Base-by-base conservation (phyloP, 768 basidiomycete species). In the Tylopilus felleus region DNA sequence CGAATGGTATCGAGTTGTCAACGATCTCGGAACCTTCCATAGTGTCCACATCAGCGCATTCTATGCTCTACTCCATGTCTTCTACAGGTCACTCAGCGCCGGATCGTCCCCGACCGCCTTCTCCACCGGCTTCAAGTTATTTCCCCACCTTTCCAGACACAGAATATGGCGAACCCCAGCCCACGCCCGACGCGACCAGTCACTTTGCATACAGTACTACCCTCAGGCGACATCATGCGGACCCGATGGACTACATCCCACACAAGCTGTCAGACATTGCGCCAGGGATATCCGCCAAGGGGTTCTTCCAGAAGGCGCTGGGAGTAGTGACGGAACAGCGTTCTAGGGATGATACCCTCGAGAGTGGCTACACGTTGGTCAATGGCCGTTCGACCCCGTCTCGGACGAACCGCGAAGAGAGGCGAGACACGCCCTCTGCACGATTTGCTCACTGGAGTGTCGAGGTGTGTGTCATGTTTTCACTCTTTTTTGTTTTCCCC, bases 161-260 rank as follows among this genome's bases (percentile, higher is more conserved):
- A 58, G 70, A 69, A 65, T 74, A 39, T 35, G 71, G 52, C n/a
- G 77, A 81, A 56, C 74, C 85, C 10, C 77, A 81, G 31, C 82
- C 85, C 0, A 76, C 81, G 0, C 76, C 86, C 0, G 84, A 83
- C 48, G 88, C 90, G 1, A 77, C 80, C 28, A 67, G 80, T 5
- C 90, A 93, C 64, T 93, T 93, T 62, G 85, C 89, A 1, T 92
- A 90, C 68, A 90, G 88, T 60, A 92, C 90, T 0, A 89, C 86
- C 0, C 75, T 93, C 19, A 74, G 90, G 27, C 69, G 90, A 51
- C 90, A 92, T 55, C 77, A 80, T 21, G 71, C 73, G 0, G 83
- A 86, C 19, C 36, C 62, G 12, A 55, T 47, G 44, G 65, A 71
- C 10, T 74, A 25, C 68, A 57, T 76, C 9, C 68, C 75, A 6